These are phyloP conservation scores for Elsinoe fawcettii DNA, from an alignment of 2,329 filamentous ascomycete species.

Conservation along the genomic window DNA sequence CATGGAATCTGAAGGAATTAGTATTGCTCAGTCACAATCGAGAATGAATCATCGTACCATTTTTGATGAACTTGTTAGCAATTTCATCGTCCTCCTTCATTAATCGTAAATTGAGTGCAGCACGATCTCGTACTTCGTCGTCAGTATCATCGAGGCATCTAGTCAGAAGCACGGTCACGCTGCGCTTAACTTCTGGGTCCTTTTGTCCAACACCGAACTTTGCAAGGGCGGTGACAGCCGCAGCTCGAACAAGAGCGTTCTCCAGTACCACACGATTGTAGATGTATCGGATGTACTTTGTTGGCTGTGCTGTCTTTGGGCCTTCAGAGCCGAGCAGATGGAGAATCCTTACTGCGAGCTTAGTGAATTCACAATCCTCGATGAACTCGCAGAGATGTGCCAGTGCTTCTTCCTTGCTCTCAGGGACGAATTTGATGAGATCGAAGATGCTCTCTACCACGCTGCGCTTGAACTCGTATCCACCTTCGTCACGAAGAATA, in stretches of 20 bases:
- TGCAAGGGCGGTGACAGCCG: conserved; percentile 87
- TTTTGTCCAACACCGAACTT: conserved; percentile 97
- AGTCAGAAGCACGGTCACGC: conserved; percentile 83
- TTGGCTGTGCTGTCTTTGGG: conserved; percentile 88
- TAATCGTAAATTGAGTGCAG: conserved; percentile 80
- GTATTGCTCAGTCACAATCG: conserved; percentile 4
- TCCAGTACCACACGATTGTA: conserved; percentile 97
- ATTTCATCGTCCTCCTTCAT: conserved; percentile 80
- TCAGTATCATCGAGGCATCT: conserved; percentile 94
- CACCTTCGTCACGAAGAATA: conserved; percentile 93
- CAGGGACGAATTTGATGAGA: conserved; percentile 96
- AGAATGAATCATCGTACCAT: conserved; percentile 51
- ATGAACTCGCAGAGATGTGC: conserved; percentile 98
- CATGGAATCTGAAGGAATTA: conserved; percentile 64
- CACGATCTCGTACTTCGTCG: conserved; percentile 93
- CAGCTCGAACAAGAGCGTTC: conserved; percentile 90
- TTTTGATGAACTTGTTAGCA: conserved; percentile 83
- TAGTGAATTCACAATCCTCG: conserved; percentile 98
- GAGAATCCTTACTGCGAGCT: conserved; percentile 88
- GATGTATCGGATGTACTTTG: conserved; percentile 98
- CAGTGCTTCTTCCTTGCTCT: conserved; percentile 71
- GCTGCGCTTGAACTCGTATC: conserved; percentile 95
- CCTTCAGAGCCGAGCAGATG: conserved; percentile 92
- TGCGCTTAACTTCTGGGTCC: conserved; percentile 93
- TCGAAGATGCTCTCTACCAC: conserved; percentile 99